phyloP scores from a whole-genome alignment of 257 asterid species.

The Jaltomata sinuosa region DNA sequence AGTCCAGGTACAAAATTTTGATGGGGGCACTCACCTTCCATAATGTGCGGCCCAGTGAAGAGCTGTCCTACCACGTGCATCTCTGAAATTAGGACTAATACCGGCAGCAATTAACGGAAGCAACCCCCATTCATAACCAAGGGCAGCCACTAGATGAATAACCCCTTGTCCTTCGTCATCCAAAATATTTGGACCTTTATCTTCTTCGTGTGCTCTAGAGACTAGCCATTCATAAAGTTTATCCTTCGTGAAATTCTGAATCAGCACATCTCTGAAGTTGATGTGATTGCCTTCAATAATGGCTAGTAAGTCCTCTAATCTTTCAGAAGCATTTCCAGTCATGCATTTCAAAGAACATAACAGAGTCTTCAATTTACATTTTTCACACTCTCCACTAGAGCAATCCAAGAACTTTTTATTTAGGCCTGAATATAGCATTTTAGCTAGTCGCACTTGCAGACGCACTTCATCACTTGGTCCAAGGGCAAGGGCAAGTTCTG shows the following conservation, averaged over 20 bases:
- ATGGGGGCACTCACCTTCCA: constrained; percentile 13
- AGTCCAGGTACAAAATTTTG: background rate
- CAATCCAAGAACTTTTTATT: constrained; percentile 11
- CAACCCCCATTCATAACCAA: constrained; percentile 21
- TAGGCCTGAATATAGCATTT: constrained; percentile 8
- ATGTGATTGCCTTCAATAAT: background rate
- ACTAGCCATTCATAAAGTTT: constrained; percentile 19
- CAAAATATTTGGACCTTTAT: constrained; percentile 14
- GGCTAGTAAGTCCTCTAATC: background rate
- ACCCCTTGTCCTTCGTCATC: constrained; percentile 23
- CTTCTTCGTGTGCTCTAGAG: constrained; percentile 18
- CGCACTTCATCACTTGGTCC: constrained; percentile 10
- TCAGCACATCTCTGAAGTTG: constrained; percentile 4
- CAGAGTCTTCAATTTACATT: constrained; percentile 9
- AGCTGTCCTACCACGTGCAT: constrained; percentile 24
- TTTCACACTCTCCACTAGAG: constrained; percentile 11
- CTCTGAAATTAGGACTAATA: constrained; percentile 19
- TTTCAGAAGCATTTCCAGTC: background rate
- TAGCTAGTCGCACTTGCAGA: constrained; percentile 6
- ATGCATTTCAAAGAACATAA: constrained; percentile 1
- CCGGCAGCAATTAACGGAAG: constrained; percentile 15
- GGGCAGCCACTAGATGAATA: constrained; percentile 21
- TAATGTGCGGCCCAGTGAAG: constrained; percentile 25
- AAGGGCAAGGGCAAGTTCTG: background rate
- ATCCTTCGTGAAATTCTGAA: constrained; percentile 10